Percentiles rank a stretch among this genome's conserved stretches.
phyloP scores from a whole-genome alignment of 2,329 filamentous ascomycete species.

The Colletotrichum noveboracense region DNA sequence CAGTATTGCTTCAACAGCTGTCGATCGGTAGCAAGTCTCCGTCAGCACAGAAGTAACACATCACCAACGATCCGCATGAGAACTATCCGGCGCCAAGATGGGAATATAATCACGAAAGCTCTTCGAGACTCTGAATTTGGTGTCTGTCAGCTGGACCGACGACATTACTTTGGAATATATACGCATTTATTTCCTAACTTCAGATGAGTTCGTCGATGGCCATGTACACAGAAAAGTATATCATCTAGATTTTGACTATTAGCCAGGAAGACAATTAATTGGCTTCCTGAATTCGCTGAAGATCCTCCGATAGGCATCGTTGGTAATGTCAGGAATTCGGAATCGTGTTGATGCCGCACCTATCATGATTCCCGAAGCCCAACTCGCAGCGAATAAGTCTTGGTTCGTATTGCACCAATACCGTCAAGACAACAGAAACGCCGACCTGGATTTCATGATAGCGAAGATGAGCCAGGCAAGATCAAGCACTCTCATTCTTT shows the following conservation, averaged over 20 bases:
- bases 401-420: neutral
- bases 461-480: accelerated
- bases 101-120: too few relatives aligned
- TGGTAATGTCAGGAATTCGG: neutral
- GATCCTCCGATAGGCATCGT: accelerated
- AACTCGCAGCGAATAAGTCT: neutral
- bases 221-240: neutral
- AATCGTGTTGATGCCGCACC: neutral
- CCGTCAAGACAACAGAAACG: neutral
- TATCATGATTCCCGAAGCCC: neutral
- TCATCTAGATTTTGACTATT: neutral
- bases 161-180: neutral
- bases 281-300: too few relatives aligned
- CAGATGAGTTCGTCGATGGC: accelerated
- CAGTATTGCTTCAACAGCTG: too few relatives aligned
- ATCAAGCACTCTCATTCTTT: neutral
- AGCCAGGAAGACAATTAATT: neutral
- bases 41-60: too few relatives aligned
- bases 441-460: neutral
- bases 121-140: too few relatives aligned
- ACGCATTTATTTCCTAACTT: neutral
- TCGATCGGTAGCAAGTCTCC: too few relatives aligned
- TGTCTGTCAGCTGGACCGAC: too few relatives aligned
- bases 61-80: too few relatives aligned
- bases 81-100: too few relatives aligned